Evolutionary conservation across 1,139 yeast genomes (phyloP).

Genomic region (Candida glucosophila): DNA sequence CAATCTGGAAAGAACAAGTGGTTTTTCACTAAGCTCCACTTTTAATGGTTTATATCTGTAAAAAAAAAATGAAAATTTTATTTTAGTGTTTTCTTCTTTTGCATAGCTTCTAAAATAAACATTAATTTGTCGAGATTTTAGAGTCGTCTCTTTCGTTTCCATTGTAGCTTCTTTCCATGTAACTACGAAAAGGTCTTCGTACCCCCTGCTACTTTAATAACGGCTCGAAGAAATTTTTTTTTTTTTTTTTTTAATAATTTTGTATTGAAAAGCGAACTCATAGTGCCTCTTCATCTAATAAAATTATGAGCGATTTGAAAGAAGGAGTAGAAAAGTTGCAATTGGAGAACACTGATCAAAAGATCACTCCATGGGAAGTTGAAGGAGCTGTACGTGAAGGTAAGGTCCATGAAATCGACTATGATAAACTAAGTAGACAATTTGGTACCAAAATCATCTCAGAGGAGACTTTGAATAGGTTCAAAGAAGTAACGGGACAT

Average conservation of each 20-base stretch:
- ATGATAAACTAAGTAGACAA: slow-evolving; percentile 74
- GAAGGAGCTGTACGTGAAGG: slow-evolving; percentile 98
- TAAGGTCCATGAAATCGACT: slow-evolving; percentile 78
- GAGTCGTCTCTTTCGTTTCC: neutral
- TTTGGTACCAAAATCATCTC: slow-evolving; percentile 80
- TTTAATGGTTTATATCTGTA: slow-evolving; percentile 40
- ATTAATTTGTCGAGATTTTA: slow-evolving; percentile 10
- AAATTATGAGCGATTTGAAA: slow-evolving; percentile 8
- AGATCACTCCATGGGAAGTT: slow-evolving; percentile 97
- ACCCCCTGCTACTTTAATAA: neutral
- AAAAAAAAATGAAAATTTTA: slow-evolving; percentile 9
- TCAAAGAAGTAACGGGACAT: slow-evolving; percentile 75
- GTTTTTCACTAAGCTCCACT: slow-evolving; percentile 99
- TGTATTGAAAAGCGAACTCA: neutral
- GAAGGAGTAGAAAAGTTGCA: slow-evolving; percentile 18
- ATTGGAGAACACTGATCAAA: slow-evolving; percentile 44
- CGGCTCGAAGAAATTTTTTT: neutral
- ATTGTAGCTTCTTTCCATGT: neutral
- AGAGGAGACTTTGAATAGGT: slow-evolving; percentile 64
- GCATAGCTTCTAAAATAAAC: slow-evolving; percentile 29
- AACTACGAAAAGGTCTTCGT: neutral
- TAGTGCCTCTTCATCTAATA: neutral
- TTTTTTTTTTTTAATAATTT: neutral
- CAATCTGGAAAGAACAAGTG: slow-evolving; percentile 99
- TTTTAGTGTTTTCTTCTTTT: slow-evolving; percentile 12